phyloP scores from a whole-genome alignment of 1,284 basidiomycete genomes.

The Fistulinella cinereoalba region DNA sequence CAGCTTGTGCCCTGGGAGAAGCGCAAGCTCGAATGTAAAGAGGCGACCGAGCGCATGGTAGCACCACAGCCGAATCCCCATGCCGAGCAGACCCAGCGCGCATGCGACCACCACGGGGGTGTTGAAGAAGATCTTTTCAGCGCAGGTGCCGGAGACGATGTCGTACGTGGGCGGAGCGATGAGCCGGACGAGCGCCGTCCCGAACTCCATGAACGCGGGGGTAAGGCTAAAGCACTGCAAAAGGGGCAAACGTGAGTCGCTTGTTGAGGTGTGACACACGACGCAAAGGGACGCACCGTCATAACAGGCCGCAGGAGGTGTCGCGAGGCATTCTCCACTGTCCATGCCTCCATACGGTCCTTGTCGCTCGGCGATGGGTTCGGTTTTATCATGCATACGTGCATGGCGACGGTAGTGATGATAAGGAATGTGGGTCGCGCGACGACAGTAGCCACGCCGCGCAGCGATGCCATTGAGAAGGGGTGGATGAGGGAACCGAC shows the following conservation, averaged over 20 bases:
- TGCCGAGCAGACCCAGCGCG: conserved; percentile 4
- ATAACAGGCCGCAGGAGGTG: conserved; percentile 1
- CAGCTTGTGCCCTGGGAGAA: background rate
- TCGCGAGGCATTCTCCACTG: background rate
- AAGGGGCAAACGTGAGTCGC: background rate
- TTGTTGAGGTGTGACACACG: background rate
- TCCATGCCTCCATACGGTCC: background rate
- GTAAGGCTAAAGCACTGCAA: background rate
- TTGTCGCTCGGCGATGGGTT: conserved; percentile 9
- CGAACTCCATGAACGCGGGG: conserved; percentile 1
- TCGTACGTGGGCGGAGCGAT: background rate
- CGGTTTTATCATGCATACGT: conserved; percentile 1
- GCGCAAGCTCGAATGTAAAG: background rate
- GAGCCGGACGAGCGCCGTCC: background rate
- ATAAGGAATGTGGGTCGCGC: background rate
- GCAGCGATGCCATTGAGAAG: background rate
- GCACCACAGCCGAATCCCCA: conserved; percentile 14
- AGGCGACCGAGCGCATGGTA: background rate
- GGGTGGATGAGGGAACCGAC: background rate
- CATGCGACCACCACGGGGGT: conserved; percentile 1
- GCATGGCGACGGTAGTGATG: background rate
- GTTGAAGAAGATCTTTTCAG: conserved; percentile 3
- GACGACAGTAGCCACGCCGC: background rate
- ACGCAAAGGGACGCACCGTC: background rate
- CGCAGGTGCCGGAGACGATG: conserved; percentile 6